Evolutionary conservation across 305 asterid genomes (phyloP), one percentile per base, ranked within the genome.

Genomic region (Fraxinus sp.): DNA sequence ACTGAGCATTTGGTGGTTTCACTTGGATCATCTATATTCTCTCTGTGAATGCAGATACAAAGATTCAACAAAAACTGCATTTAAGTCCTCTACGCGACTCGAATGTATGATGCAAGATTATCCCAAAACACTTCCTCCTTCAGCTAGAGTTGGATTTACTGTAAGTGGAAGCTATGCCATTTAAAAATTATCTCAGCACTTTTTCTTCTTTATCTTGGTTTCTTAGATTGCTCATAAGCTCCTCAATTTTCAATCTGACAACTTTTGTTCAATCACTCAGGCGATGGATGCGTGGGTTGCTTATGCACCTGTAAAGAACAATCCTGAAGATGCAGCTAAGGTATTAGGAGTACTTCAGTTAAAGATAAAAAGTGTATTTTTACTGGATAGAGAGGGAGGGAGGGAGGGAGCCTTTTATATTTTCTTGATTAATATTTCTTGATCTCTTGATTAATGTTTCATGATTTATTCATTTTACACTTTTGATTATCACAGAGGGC

Each of bases 71-170:
- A 97, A 92, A 91, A 91, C 97, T 64, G 91, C 94, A 35, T 97
- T 97, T 87, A 95, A 95, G 86, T 97, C 99, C 74, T 95, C 99
- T 28, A 97, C 99, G 85, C 95, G 99, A 75, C 98, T 97, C 83
- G 99, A 97, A 89, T 97, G 99, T 85, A 97, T 97, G 99, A 97
- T 97, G 99, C 99, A 97, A 91, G 99, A 97, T 89, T 97, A 97
- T 86, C 98, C 99, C 71, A 97, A 95, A 88, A 97, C 98, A 16
- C 84, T 95, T 82, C 94, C 98, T 82, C 97, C 98, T 82, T 86
- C 97, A 75, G 98, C 99, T 79, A 91, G 91, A 87, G 99, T 97
- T 89, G 99, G 99, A 83, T 97, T 97, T 86, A 97, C 99, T 8
- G 99, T 95, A 91, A 90, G 98, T 86, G 72, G 80, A 83, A 83